These are phyloP conservation scores for Aspergillus quadricinctus DNA, from an alignment of 2,329 filamentous ascomycete genomes.

Conservation along the genomic window DNA sequence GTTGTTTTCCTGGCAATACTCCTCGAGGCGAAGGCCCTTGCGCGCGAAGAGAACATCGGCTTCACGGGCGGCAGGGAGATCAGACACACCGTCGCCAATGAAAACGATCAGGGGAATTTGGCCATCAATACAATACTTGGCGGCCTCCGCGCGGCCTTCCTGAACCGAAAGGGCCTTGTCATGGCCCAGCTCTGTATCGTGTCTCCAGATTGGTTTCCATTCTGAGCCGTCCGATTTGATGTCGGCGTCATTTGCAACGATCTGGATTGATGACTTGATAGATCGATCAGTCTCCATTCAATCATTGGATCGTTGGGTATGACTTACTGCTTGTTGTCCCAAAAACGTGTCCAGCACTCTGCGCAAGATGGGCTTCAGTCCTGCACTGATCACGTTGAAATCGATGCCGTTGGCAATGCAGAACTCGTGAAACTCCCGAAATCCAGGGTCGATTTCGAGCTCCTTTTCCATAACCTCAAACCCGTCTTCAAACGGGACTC, in stretches of 20 bases:
- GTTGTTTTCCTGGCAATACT: constrained; percentile 60
- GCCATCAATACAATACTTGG: constrained; percentile 54
- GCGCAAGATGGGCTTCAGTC: constrained; percentile 60
- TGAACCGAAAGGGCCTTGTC: constrained; percentile 64
- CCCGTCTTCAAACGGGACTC: constrained; percentile 63
- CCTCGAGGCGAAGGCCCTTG: constrained; percentile 60
- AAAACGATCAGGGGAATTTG: constrained; percentile 64
- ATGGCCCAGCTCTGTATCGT: constrained; percentile 62
- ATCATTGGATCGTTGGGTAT: not conserved
- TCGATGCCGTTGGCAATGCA: constrained; percentile 60
- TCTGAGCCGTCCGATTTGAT: constrained; percentile 55
- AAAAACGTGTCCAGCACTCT: constrained; percentile 62
- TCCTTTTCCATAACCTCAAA: constrained; percentile 60
- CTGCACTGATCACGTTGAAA: constrained; percentile 67
- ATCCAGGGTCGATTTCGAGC: constrained; percentile 61
- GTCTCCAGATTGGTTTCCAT: constrained; percentile 65
- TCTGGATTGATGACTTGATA: constrained; percentile 52
- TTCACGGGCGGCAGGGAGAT: constrained; percentile 61
- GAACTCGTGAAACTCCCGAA: constrained; percentile 61
- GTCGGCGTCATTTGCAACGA: constrained; percentile 63
- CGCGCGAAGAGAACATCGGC: constrained; percentile 66
- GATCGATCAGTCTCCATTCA: not conserved
- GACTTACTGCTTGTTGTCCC: constrained; percentile 50
- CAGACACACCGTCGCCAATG: constrained; percentile 66
- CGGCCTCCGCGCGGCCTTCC: constrained; percentile 54